phyloP scores from a whole-genome alignment of 2,329 filamentous ascomycete genomes.

The Penicillium sumatraense region DNA sequence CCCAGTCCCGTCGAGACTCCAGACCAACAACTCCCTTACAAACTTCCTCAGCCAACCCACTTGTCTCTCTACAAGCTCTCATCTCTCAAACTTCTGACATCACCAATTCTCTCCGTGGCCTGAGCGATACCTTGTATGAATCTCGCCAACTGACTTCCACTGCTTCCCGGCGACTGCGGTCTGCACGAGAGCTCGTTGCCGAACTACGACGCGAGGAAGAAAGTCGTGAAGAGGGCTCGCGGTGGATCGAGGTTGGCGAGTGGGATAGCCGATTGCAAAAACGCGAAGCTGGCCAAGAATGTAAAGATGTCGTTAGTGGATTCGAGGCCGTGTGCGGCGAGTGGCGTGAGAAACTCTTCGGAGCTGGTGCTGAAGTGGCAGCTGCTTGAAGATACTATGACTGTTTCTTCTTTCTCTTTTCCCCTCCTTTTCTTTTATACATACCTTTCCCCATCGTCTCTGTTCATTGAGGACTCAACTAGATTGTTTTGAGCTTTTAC shows the following conservation, averaged over 20 bases:
- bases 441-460: slow-evolving; percentile 3
- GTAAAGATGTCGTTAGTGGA: slow-evolving; percentile 84
- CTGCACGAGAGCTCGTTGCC: slow-evolving; percentile 80
- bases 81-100: slow-evolving; percentile 74
- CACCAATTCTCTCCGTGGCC: slow-evolving; percentile 78
- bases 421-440: neutral
- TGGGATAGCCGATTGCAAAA: slow-evolving; percentile 78
- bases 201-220: slow-evolving; percentile 86
- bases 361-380: slow-evolving; percentile 38
- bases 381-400: slow-evolving; percentile 29
- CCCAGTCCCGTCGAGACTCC: slow-evolving; percentile 30
- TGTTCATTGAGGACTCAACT: slow-evolving; percentile 1
- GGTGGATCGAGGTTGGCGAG: slow-evolving; percentile 79
- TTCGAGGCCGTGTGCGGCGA: slow-evolving; percentile 89
- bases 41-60: slow-evolving; percentile 47
- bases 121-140: slow-evolving; percentile 94
- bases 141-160: slow-evolving; percentile 83
- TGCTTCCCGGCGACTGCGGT: slow-evolving; percentile 77
- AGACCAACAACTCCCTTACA: slow-evolving; percentile 37
- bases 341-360: slow-evolving; percentile 77
- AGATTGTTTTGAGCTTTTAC: slow-evolving; percentile 18
- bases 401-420: neutral
- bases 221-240: slow-evolving; percentile 76
- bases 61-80: slow-evolving; percentile 69
- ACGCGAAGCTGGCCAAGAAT: slow-evolving; percentile 81